Evolutionary conservation across 371 early-diverging fungal genomes (phyloP), one percentile per base, ranked within the genome.

Genomic region (Ecytonucleospora hepatopenaei): DNA sequence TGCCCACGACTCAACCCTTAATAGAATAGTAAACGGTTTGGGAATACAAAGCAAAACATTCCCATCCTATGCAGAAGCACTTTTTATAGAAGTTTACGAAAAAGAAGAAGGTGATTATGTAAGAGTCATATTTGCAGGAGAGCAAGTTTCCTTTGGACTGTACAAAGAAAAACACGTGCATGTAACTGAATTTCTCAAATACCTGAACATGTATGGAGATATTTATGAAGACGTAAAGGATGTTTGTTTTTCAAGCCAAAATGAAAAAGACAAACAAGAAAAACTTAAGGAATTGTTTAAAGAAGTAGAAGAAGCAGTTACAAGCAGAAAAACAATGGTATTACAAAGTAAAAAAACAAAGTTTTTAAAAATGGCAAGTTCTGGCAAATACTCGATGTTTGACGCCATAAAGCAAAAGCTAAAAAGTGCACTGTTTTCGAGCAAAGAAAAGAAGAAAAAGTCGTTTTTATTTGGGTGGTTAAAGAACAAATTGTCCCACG

Each of bases 61-160:
- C 49, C 74, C 78, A 32, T 58, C 78, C 16, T 74, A 74, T 59
- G 74, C 72, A 33, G 51, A 48, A 24, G 70, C 78, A 8, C 15
- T 74, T 16, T 74, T 77, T 65, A 66, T 77, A 19, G 78, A 77
- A 61, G 12, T 73, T 3, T 73, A 66, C 69, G 65, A 68, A 51
- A 57, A 61, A 17, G 27, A 23, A 27, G 55, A 47, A 40, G 53
- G 40, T 40, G 28, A 68, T 12, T 69, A 54, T 53, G 63, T 72
- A 16, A 21, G 78, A 47, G 32, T 77, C 23, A 34, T 68, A 28
- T 74, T 56, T 46, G 68, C 69, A 49, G 62, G 66, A 34, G 46
- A 40, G n/a, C 57, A 65, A 26, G 17, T 49, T 2, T 35, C 58
- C n/a, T 59, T 64, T 55, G 69, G 65, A 23, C 35, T 48, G 2